Percentiles rank a stretch among this genome's conserved stretches.
These are phyloP conservation scores for Cladophialophora bantiana DNA, from an alignment of 2,329 filamentous ascomycete species.

Conservation along the genomic window DNA sequence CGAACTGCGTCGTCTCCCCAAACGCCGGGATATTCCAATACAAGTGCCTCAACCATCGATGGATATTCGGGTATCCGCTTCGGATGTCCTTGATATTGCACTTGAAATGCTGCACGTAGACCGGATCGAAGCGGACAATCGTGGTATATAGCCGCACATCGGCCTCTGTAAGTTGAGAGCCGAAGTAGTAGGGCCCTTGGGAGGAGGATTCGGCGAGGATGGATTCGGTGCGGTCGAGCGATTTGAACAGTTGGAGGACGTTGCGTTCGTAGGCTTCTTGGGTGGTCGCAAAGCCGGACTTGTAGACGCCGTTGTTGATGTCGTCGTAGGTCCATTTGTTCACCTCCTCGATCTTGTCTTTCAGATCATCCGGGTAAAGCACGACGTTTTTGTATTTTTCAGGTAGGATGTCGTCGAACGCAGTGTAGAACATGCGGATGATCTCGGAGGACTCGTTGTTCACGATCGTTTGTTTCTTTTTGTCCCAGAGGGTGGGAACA, in stretches of 20 bases:
- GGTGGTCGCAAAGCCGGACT: constrained; percentile 80
- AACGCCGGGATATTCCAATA: constrained; percentile 87
- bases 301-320: constrained; percentile 61
- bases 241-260: constrained; percentile 73
- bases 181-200: constrained; percentile 73
- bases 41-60: constrained; percentile 80
- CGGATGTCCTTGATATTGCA: constrained; percentile 87
- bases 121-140: constrained; percentile 74
- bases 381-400: constrained; percentile 64
- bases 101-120: constrained; percentile 83
- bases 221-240: constrained; percentile 76
- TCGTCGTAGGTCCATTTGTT: constrained; percentile 81
- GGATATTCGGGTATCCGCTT: constrained; percentile 79
- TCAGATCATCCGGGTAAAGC: constrained; percentile 72
- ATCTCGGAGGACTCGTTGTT: constrained; percentile 93
- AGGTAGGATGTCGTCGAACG: constrained; percentile 76
- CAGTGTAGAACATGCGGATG: constrained; percentile 83
- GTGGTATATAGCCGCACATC: constrained; percentile 80
- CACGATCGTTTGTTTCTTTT: constrained; percentile 74
- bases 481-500: constrained; percentile 81
- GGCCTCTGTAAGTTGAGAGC: constrained; percentile 76
- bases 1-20: constrained; percentile 82
- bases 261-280: constrained; percentile 82
- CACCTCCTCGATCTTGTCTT: constrained; percentile 72
- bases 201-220: constrained; percentile 62